Evolutionary conservation across 768 basidiomycete genomes (phyloP).

Genomic region (Udeniomyces megalosporus): DNA sequence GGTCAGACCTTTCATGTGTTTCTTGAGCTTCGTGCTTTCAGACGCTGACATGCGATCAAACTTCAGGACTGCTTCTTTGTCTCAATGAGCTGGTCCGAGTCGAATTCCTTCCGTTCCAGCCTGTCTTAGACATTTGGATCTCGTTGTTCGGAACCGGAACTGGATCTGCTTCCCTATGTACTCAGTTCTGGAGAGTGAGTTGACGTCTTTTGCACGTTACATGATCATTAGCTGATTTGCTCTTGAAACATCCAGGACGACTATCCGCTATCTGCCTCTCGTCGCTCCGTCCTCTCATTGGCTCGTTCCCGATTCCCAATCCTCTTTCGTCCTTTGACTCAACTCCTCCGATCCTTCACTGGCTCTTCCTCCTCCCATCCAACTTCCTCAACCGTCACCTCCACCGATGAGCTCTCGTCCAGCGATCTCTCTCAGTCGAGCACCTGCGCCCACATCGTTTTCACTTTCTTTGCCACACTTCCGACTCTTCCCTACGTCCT

Average conservation of each 20-base stretch:
- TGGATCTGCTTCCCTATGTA: constrained; percentile 46
- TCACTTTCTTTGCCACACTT: constrained; percentile 56
- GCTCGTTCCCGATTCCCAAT: constrained; percentile 69
- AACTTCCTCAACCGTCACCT: background rate
- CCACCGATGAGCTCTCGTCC: background rate
- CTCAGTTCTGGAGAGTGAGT: constrained; percentile 58
- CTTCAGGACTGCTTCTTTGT: constrained; percentile 54
- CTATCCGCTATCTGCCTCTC: constrained; percentile 42
- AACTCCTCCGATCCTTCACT: constrained; percentile 59
- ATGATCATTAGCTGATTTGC: background rate
- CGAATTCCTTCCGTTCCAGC: constrained; percentile 55
- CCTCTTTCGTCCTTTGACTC: constrained; percentile 50
- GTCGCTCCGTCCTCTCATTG: constrained; percentile 67
- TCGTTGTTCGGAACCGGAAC: constrained; percentile 41
- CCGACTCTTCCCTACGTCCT: constrained; percentile 61
- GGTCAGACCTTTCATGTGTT: constrained; percentile 35
- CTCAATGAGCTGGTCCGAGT: constrained; percentile 57
- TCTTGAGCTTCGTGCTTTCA: background rate
- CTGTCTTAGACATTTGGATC: constrained; percentile 58
- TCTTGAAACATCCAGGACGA: constrained; percentile 31
- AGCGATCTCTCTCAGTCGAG: background rate
- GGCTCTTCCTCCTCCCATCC: constrained; percentile 47
- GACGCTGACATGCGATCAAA: background rate
- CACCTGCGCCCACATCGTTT: constrained; percentile 51
- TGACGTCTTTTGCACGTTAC: background rate